Base-by-base conservation (phyloP, 352 stramenopile species). In the Phytophthora rubi region DNA sequence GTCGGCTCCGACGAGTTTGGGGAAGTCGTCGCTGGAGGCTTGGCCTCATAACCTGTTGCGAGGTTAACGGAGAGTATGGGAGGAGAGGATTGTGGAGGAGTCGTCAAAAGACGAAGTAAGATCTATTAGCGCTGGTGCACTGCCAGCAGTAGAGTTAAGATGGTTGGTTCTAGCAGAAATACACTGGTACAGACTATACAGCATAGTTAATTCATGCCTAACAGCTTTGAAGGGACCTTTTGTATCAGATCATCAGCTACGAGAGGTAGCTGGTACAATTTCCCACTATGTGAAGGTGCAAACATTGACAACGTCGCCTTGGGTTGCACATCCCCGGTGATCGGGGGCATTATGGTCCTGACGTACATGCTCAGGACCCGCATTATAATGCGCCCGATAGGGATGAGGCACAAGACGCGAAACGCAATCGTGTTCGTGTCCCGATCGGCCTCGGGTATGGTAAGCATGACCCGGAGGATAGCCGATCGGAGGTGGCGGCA, bases 21-120 rank as follows among this genome's bases (percentile, higher is more conserved):
- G 32, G 33, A 65, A 65, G n/a, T 65, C 59, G 48, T 65, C 59
- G 37, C 33, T 59, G 9, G 59, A 65, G 59, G 48, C 33, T 52
- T 59, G 48, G 15, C 33, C 59, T 58, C 59, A 65, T 59, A 44
- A 59, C 48, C 47, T 65, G 52, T 59, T 48, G 42, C 15, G 2
- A 48, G 42, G 42, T 48, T 23, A 48, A 48, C 42, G 42, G 42
- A 23, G 15, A 48, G 15, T 10, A 15, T 47, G 23, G 42, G 15
- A 48, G 42, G 15, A 23, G 42, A 21, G 42, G 42, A 48, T 15
- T 48, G 15, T 48, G 42, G 42, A 48, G 15, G 42, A 47, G 13
- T 47, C 13, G 39, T 47, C 39, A 21, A 47, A 47, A 21, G 10
- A 47, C 13, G 39, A 47, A 47, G 39, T 18, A 0, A 47, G 39